Percentiles rank a stretch among this genome's conserved stretches.
Conservation (phyloP, 495 filamentous ascomycete species). For the Hypomontagnella submonticulosa region DNA sequence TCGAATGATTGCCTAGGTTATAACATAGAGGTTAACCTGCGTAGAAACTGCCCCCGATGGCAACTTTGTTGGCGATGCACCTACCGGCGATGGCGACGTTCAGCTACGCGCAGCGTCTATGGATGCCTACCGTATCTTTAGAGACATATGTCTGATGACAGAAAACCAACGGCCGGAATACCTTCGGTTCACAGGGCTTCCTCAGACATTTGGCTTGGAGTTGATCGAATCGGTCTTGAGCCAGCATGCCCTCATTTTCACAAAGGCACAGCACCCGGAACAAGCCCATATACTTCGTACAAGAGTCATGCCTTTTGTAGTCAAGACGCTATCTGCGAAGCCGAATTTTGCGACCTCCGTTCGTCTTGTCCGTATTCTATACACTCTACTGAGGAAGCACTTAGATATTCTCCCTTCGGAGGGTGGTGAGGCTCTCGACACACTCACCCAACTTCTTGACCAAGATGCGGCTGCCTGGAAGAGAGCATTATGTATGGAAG, state of each 20-base stretch:
- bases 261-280: constrained; percentile 72
- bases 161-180: constrained; percentile 86
- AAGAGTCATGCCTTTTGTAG: constrained; percentile 84
- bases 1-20: constrained; percentile 14
- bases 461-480: constrained; percentile 86
- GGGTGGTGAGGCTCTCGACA: constrained; percentile 83
- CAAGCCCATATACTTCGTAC: constrained; percentile 80
- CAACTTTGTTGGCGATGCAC: constrained; percentile 68
- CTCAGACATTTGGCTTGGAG: constrained; percentile 86
- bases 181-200: constrained; percentile 76
- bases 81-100: constrained; percentile 69
- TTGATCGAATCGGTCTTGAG: constrained; percentile 88
- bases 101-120: constrained; percentile 78
- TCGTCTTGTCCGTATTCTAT: constrained; percentile 81
- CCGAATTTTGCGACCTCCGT: constrained; percentile 85
- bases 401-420: constrained; percentile 78
- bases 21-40: constrained; percentile 15
- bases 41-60: constrained; percentile 60
- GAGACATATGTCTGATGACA: constrained; percentile 88
- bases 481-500: constrained; percentile 87
- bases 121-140: constrained; percentile 88
- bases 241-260: constrained; percentile 84
- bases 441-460: constrained; percentile 90
- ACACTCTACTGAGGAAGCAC: constrained; percentile 79
- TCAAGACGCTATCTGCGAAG: constrained; percentile 79